Base-by-base conservation (phyloP, 2,329 filamentous ascomycete genomes). In the Harringtonia aguacate region DNA sequence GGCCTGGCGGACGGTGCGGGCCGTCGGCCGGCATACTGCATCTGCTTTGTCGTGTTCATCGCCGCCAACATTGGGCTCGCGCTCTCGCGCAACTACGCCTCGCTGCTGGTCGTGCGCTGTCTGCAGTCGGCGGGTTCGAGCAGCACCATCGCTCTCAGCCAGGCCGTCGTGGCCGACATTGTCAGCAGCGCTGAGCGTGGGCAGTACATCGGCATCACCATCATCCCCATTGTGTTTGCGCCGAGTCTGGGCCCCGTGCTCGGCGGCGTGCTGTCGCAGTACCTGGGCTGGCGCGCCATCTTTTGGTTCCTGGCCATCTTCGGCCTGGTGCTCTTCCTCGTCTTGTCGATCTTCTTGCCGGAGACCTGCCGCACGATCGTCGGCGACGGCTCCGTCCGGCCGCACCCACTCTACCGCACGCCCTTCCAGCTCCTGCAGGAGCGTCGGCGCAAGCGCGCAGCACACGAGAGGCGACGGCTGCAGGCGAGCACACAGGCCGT, bases 281-380 rank as follows among this genome's bases (percentile, higher is more conserved):
- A 68, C 39, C 60, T 78, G 1, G 74, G 74, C 1, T 82, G 78
- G 77, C 62, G 70, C 28, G 63, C 67, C 28, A 74, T 80, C 24
- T 82, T 82, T 52, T 81, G 77, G 75, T 77, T 79, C 44, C 57
- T 81, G 13, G 60, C 67, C 12, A 77, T 81, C 9, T 50, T 64
- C 1, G 51, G 58, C 0, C 58, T 56, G 0, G 61, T 66, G 1
- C 60, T 69, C 21, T 51, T 73, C 4, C 41, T 70, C 0, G 48
- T 70, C 0, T 54, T 75, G 8, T 35, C 67, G 2, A 24, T 70
- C 0, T 68, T 79, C 34, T 62, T 80, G 20, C 79, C 77, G 0
- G 70, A 76, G 47, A 76, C 72, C 0, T 68, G 68, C 46, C 57
- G 65, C 17, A 56, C 56, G 17, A 58, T 72, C 18, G 75, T 79